These are phyloP conservation scores for Cryptococcus sp. DNA, from an alignment of 1,284 basidiomycete genomes.

Conservation along the genomic window DNA sequence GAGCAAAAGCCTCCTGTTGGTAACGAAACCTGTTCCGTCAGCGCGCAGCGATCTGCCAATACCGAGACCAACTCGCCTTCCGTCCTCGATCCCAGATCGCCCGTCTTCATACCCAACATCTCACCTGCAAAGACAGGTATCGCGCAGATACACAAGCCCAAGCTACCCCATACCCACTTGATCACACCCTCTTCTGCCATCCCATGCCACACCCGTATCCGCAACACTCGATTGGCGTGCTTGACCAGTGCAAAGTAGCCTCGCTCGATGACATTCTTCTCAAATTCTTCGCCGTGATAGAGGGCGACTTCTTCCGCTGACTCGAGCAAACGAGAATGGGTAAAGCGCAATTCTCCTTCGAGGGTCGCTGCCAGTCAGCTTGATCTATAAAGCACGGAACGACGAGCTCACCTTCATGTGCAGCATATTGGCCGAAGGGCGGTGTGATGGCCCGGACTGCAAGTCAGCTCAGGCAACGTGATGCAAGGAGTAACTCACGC, in stretches of 20 bases:
- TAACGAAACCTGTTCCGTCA: slow-evolving; percentile 68
- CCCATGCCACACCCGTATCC: slow-evolving; percentile 80
- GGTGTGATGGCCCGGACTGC: slow-evolving; percentile 80
- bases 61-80: too few species aligned
- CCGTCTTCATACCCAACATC: slow-evolving; percentile 59
- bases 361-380: slow-evolving; percentile 62
- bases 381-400: background rate
- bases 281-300: slow-evolving; percentile 81
- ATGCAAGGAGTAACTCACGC: slow-evolving; percentile 52
- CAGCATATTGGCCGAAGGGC: slow-evolving; percentile 88
- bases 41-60: slow-evolving; percentile 8
- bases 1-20: slow-evolving; percentile 82
- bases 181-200: slow-evolving; percentile 92
- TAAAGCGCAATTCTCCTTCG: slow-evolving; percentile 82
- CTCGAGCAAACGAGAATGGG: slow-evolving; percentile 88
- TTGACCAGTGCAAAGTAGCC: slow-evolving; percentile 83
- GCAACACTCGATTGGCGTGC: slow-evolving; percentile 79
- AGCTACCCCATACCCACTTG: slow-evolving; percentile 96
- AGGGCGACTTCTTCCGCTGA: slow-evolving; percentile 93
- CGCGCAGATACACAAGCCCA: slow-evolving; percentile 87
- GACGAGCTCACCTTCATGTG: slow-evolving; percentile 45
- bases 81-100: slow-evolving; percentile 74
- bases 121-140: slow-evolving; percentile 89
- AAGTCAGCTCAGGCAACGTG: slow-evolving; percentile 3
- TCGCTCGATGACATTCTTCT: slow-evolving; percentile 88